A percentile compares a stretch with the other conserved stretches of the same genome.
These are phyloP conservation scores for Mitragyna speciosa DNA, from an alignment of 257 asterid species.

Conservation along the genomic window DNA sequence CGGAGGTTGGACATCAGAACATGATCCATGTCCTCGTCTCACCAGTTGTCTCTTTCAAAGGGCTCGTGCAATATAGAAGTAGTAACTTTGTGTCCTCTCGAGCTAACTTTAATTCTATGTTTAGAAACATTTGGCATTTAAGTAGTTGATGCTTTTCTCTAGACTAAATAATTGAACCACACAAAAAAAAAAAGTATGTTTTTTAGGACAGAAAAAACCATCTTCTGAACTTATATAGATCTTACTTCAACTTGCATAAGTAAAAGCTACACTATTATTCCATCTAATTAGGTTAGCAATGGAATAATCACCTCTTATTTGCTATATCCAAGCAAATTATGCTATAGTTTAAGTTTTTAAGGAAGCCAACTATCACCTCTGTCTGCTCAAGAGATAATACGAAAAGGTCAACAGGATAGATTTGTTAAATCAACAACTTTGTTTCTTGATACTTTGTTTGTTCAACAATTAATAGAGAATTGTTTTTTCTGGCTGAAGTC, in stretches of 20 bases:
- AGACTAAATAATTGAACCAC: background rate
- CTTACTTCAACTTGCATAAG: background rate
- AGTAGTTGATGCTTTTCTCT: background rate
- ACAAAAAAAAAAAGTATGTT: background rate
- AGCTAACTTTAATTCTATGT: background rate
- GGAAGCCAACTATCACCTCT: background rate
- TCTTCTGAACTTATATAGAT: too few relatives aligned
- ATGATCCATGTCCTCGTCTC: slow-evolving; percentile 1
- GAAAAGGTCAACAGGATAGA: background rate
- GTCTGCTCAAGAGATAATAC: background rate
- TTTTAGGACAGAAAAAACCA: background rate
- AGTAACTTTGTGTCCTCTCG: background rate
- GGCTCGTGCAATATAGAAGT: slow-evolving; percentile 1
- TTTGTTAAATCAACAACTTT: background rate
- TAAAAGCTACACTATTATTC: background rate
- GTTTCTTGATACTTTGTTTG: too few relatives aligned
- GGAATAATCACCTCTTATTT: background rate
- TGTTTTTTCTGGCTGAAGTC: slow-evolving; percentile 32
- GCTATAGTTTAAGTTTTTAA: background rate
- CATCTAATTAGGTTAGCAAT: background rate
- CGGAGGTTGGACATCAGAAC: background rate
- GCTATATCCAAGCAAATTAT: background rate
- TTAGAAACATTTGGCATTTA: slow-evolving; percentile 6
- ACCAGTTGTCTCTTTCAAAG: background rate
- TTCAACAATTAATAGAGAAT: slow-evolving; percentile 28